Evolutionary conservation across 441 rosid species (phyloP).

Genomic region (Biscutella laevigata): DNA sequence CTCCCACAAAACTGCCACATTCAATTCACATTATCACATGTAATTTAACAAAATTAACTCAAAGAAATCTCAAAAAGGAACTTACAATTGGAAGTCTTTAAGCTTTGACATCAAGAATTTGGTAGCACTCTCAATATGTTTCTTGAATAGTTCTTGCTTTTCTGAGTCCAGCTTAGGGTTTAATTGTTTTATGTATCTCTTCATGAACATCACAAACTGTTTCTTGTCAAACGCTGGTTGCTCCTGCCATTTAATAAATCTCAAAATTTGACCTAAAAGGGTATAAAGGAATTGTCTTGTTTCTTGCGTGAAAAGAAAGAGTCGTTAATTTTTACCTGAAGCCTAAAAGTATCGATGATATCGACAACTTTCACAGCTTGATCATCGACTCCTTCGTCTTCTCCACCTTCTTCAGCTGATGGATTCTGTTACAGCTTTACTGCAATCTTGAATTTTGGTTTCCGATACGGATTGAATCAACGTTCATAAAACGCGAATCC

Average conservation of each 20-base stretch:
- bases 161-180: conserved; percentile 50
- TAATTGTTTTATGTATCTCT: conserved; percentile 66
- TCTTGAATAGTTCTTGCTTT: conserved; percentile 54
- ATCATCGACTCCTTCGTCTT: conserved; percentile 79
- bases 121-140: conserved; percentile 67
- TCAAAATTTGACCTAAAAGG: too few relatives aligned
- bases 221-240: conserved; percentile 90
- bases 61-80: not conserved
- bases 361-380: conserved; percentile 71
- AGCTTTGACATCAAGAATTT: conserved; percentile 65
- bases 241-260: too few relatives aligned
- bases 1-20: conserved; percentile 48
- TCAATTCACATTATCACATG: not conserved
- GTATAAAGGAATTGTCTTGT: too few relatives aligned
- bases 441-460: too few relatives aligned
- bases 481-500: too few relatives aligned
- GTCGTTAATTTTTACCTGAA: conserved; percentile 33
- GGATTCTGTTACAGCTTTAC: too few relatives aligned
- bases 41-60: not conserved
- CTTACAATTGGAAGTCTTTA: conserved; percentile 76
- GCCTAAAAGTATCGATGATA: conserved; percentile 80
- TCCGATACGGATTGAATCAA: too few relatives aligned
- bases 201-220: conserved; percentile 51
- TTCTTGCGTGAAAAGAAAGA: not conserved
- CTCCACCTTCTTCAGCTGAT: conserved; percentile 75